phyloP scores from a whole-genome alignment of 1,284 basidiomycete genomes.

The Taiwanofungus camphoratus region DNA sequence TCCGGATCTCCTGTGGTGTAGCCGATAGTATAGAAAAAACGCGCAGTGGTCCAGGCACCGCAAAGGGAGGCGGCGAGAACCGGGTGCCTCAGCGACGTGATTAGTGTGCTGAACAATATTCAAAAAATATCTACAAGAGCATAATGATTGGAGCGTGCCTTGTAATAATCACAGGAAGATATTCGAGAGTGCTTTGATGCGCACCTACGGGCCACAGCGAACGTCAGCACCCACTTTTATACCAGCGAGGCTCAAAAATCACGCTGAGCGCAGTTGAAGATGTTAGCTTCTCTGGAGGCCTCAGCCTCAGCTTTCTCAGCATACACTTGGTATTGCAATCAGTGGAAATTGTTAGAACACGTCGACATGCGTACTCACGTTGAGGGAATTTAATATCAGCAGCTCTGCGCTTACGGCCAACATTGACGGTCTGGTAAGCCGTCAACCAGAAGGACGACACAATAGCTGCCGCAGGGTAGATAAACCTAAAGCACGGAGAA shows the following conservation, averaged over 20 bases:
- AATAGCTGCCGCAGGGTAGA: conserved; percentile 48
- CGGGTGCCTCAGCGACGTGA: conserved; percentile 55
- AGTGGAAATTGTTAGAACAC: too few relatives aligned
- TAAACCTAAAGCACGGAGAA: conserved; percentile 38
- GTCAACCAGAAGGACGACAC: conserved; percentile 47
- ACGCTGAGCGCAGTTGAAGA: conserved; percentile 58
- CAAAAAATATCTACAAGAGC: too few relatives aligned
- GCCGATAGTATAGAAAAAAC: conserved; percentile 57
- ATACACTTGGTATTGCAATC: too few relatives aligned
- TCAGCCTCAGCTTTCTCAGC: conserved; percentile 44
- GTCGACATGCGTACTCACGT: too few relatives aligned
- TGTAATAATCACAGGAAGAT: too few relatives aligned
- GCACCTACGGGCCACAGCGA: too few relatives aligned
- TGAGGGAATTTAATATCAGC: conserved; percentile 65
- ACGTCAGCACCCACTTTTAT: too few relatives aligned
- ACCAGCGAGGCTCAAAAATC: too few relatives aligned
- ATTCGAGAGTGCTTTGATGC: too few relatives aligned
- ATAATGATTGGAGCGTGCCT: too few relatives aligned
- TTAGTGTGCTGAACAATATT: conserved; percentile 45
- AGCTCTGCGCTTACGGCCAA: conserved; percentile 41
- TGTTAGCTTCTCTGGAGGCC: conserved; percentile 29
- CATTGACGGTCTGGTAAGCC: conserved; percentile 42
- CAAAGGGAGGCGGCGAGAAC: conserved; percentile 47
- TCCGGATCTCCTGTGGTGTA: conserved; percentile 47
- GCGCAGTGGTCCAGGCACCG: conserved; percentile 46